Conservation (phyloP, 2,329 filamentous ascomycete species). For the Akanthomyces dipterigenus region DNA sequence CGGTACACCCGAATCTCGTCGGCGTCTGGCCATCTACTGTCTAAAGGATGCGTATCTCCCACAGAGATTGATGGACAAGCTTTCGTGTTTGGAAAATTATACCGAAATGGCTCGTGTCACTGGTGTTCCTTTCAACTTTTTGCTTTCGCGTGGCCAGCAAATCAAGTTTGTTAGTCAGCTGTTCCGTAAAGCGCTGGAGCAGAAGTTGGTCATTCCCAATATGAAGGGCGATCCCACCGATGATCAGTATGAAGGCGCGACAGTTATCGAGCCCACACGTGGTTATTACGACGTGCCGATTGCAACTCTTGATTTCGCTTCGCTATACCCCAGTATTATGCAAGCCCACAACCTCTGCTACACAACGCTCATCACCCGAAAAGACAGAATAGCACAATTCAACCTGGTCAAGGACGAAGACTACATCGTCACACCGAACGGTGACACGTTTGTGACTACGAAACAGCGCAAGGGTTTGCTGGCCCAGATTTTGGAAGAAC, state of each 20-base stretch:
- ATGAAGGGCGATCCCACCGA: slow-evolving; percentile 62
- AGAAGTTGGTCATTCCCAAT: slow-evolving; percentile 92
- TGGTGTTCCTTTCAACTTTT: slow-evolving; percentile 92
- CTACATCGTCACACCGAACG: slow-evolving; percentile 93
- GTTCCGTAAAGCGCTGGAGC: slow-evolving; percentile 88
- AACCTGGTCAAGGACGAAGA: slow-evolving; percentile 80
- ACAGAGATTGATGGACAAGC: slow-evolving; percentile 90
- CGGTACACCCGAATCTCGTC: slow-evolving; percentile 84
- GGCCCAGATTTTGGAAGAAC: slow-evolving; percentile 90
- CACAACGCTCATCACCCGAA: slow-evolving; percentile 76
- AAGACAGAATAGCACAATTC: slow-evolving; percentile 67
- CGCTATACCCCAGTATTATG: slow-evolving; percentile 97
- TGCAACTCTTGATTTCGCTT: slow-evolving; percentile 96
- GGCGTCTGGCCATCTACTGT: slow-evolving; percentile 90
- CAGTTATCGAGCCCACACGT: slow-evolving; percentile 90
- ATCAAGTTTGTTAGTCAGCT: slow-evolving; percentile 97
- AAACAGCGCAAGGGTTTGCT: slow-evolving; percentile 88
- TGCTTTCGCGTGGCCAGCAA: slow-evolving; percentile 88
- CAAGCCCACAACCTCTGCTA: slow-evolving; percentile 98
- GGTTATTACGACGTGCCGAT: slow-evolving; percentile 94
- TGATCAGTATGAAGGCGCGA: slow-evolving; percentile 95
- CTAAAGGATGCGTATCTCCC: slow-evolving; percentile 96
- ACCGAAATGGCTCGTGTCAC: slow-evolving; percentile 99
- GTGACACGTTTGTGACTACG: slow-evolving; percentile 82
- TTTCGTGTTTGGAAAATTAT: slow-evolving; percentile 98